A percentile compares a stretch with the other conserved stretches of the same genome.
These are phyloP conservation scores for Phytophthora tubulina DNA, from an alignment of 352 stramenopile species.

Conservation along the genomic window DNA sequence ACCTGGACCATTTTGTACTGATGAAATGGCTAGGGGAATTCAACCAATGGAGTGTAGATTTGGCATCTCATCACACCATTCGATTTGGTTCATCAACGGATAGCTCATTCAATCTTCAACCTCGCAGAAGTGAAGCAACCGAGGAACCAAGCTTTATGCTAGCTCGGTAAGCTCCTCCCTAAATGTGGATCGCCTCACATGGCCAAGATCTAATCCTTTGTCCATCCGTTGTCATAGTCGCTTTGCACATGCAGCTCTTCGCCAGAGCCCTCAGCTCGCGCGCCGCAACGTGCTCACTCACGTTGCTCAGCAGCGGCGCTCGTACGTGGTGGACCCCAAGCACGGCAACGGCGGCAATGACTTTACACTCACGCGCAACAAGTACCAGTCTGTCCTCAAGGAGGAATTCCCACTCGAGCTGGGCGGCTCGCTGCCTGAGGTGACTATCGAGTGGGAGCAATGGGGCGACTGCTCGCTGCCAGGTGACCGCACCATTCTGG, in stretches of 20 bases:
- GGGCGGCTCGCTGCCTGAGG: conserved; percentile 65
- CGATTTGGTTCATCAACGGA: neutral
- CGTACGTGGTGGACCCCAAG: conserved; percentile 53
- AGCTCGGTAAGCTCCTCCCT: conserved; percentile 15
- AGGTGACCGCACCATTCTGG: conserved; percentile 78
- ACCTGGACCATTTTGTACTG: no score
- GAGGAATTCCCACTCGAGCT: conserved; percentile 67
- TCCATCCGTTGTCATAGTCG: conserved; percentile 1
- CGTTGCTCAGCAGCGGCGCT: conserved; percentile 35
- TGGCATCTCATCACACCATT: neutral
- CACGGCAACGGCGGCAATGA: conserved; percentile 30
- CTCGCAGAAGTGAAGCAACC: conserved; percentile 13
- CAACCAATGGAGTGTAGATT: conserved; percentile 23
- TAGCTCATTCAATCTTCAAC: conserved; percentile 22
- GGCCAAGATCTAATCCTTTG: neutral
- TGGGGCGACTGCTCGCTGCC: conserved; percentile 81
- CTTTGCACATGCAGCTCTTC: conserved; percentile 18
- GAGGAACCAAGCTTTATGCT: conserved; percentile 18
- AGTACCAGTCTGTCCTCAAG: conserved; percentile 74
- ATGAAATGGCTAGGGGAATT: neutral
- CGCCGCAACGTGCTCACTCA: conserved; percentile 13
- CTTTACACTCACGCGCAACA: conserved; percentile 67
- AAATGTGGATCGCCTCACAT: neutral
- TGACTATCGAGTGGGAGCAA: conserved; percentile 82
- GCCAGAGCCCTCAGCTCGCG: conserved; percentile 16